phyloP scores from a whole-genome alignment of 1,139 yeast genomes.

The Taphrina flavorubra region DNA sequence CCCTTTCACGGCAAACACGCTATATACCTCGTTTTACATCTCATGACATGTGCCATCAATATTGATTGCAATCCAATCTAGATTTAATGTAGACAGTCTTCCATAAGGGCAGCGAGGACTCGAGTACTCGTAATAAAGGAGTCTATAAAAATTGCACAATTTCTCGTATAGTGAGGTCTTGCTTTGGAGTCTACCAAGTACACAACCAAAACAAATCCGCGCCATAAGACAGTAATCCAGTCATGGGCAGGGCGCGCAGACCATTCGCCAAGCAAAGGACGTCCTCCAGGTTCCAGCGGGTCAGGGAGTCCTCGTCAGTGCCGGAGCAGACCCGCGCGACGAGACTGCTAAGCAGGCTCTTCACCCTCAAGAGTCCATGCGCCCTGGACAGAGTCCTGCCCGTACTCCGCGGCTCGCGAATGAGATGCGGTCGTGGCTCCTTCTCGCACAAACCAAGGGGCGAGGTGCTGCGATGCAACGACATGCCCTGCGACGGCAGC shows the following conservation, averaged over 20 bases:
- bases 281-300: neutral
- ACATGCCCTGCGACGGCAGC: slow-evolving; percentile 1
- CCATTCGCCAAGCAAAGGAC: neutral
- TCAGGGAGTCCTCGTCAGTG: neutral
- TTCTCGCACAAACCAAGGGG: neutral
- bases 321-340: neutral
- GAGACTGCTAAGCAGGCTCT: neutral
- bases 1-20: neutral
- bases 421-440: neutral
- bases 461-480: neutral
- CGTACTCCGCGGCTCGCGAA: neutral
- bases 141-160: too few relatives aligned
- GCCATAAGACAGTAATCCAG: too few relatives aligned
- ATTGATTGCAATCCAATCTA: slow-evolving; percentile 3
- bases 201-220: too few relatives aligned
- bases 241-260: slow-evolving; percentile 1
- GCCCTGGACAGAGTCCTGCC: neutral
- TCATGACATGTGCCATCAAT: slow-evolving; percentile 3
- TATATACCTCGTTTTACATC: neutral
- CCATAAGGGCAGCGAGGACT: neutral
- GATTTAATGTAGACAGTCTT: neutral
- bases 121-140: too few relatives aligned
- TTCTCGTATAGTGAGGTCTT: too few relatives aligned
- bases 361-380: neutral
- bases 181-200: too few relatives aligned